These are phyloP conservation scores for Laguncularia racemosa DNA, from an alignment of 345 rosid genomes.

Conservation along the genomic window DNA sequence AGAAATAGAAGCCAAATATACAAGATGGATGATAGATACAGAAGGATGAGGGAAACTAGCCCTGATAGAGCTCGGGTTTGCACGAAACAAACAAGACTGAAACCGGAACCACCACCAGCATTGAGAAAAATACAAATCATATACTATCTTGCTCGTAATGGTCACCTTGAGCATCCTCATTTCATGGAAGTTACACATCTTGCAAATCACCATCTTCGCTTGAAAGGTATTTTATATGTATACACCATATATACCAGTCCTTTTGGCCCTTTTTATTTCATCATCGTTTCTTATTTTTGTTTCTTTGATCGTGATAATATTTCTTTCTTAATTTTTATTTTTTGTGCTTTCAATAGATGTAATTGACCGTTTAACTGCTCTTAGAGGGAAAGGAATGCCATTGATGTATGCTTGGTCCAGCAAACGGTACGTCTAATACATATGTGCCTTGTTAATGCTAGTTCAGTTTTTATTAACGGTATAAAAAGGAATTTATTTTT, in stretches of 20 bases:
- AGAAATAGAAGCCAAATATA: not conserved
- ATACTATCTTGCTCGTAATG: constrained; percentile 83
- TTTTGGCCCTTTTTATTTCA: not conserved
- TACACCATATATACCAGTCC: not conserved
- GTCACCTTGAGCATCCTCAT: constrained; percentile 92
- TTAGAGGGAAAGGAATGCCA: constrained; percentile 83
- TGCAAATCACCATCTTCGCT: constrained; percentile 66
- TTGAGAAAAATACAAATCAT: constrained; percentile 57
- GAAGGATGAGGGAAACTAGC: constrained; percentile 30
- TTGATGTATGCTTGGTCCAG: constrained; percentile 85
- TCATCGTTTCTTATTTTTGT: not conserved
- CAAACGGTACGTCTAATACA: constrained; percentile 46
- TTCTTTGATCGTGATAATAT: not conserved
- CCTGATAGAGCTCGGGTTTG: constrained; percentile 35
- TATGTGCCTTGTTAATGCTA: not conserved
- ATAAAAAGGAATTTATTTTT: too few species aligned
- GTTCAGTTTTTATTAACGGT: too few species aligned
- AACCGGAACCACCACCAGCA: constrained; percentile 5
- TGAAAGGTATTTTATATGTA: constrained; percentile 37
- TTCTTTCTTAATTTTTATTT: not conserved
- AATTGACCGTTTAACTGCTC: constrained; percentile 52
- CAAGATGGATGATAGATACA: constrained; percentile 26
- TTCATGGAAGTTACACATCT: constrained; percentile 67
- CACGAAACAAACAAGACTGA: constrained; percentile 17
- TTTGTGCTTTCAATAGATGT: constrained; percentile 31